Conservation (phyloP, 2,329 filamentous ascomycete species). For the Aspergillus sergii region DNA sequence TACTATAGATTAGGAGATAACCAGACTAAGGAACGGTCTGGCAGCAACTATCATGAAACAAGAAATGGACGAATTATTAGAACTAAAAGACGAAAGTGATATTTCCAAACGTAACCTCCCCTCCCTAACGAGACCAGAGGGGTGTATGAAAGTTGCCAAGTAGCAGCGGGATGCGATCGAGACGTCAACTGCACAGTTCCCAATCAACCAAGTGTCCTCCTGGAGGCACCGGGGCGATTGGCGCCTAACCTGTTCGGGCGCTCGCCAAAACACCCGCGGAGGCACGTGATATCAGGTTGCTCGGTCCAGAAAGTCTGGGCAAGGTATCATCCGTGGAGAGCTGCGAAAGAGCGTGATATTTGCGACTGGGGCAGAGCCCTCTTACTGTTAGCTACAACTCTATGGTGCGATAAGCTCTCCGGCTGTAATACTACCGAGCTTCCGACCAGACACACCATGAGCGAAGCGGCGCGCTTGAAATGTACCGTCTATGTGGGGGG, state of each 20-base stretch:
- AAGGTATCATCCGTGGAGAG: constrained; percentile 7
- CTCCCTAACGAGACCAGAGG: constrained; percentile 34
- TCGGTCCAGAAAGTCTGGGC: constrained; percentile 16
- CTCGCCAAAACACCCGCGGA: constrained; percentile 38
- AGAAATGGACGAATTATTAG: constrained; percentile 16
- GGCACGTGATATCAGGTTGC: constrained; percentile 39
- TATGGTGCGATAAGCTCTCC: constrained; percentile 7
- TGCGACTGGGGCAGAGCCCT: neutral
- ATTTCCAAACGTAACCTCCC: constrained; percentile 24
- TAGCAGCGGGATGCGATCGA: constrained; percentile 26
- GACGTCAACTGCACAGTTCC: constrained; percentile 17
- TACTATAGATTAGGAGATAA: constrained; percentile 26
- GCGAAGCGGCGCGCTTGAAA: constrained; percentile 80
- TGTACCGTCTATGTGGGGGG: constrained; percentile 91
- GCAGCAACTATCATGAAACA: constrained; percentile 22
- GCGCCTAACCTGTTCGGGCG: constrained; percentile 32
- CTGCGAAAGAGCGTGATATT: constrained; percentile 1
- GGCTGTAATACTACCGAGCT: neutral
- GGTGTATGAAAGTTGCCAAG: constrained; percentile 24
- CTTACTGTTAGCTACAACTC: neutral
- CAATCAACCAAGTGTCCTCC: constrained; percentile 46
- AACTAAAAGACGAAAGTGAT: constrained; percentile 12
- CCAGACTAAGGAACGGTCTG: constrained; percentile 16
- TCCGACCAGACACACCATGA: constrained; percentile 58
- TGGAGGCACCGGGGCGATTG: constrained; percentile 33